phyloP scores from a whole-genome alignment of 2,329 filamentous ascomycete genomes.

The Botrytis galanthina region DNA sequence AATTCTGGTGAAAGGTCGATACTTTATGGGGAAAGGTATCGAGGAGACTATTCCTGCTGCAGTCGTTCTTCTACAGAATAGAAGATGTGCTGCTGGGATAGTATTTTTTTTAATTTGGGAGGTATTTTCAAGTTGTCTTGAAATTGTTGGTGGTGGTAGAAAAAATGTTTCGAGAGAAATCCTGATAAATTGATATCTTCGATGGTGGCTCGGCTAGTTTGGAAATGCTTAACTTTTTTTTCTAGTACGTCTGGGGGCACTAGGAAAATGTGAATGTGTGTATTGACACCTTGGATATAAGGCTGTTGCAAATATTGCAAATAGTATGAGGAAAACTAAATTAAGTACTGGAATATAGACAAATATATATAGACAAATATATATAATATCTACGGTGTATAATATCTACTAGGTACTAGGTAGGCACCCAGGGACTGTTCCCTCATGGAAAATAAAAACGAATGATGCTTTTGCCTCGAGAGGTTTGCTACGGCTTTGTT shows the following conservation, averaged over 20 bases:
- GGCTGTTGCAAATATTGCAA: not conserved
- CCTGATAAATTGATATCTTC: not conserved
- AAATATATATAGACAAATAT: not conserved
- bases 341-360: not conserved
- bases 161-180: slow-evolving; percentile 8
- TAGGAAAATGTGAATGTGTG: not conserved
- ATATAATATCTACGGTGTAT: too few relatives aligned
- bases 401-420: too few relatives aligned
- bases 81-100: slow-evolving; percentile 31
- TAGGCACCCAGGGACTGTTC: too few relatives aligned
- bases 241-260: not conserved
- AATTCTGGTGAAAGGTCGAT: slow-evolving; percentile 14
- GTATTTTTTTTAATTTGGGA: not conserved
- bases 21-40: slow-evolving; percentile 15
- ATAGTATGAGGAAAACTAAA: not conserved
- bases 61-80: slow-evolving; percentile 37
- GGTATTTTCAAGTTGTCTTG: slow-evolving; percentile 18
- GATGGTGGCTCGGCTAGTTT: slow-evolving; percentile 18
- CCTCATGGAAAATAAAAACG: not conserved
- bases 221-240: not conserved
- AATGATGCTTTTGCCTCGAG: not conserved
- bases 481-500: not conserved
- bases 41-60: slow-evolving; percentile 33
- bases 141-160: slow-evolving; percentile 19
- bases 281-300: not conserved